Conservation (phyloP, 23 red algal genomes). For the Gracilaria domingensis region DNA sequence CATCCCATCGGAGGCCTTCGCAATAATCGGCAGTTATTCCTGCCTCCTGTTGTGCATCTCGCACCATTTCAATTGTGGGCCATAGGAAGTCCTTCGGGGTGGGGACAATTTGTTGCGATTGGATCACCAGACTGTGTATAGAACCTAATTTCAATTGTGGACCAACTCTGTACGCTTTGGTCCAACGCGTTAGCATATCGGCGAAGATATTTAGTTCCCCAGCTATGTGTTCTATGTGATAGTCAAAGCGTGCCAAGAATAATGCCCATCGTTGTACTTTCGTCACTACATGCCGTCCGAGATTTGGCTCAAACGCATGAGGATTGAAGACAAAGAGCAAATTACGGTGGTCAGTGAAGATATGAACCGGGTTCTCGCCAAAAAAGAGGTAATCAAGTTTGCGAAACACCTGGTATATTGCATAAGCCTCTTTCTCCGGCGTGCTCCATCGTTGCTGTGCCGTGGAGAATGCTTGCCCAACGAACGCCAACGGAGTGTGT, state of each 20-base stretch:
- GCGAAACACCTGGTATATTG: conserved; percentile 29
- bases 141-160: too few species aligned
- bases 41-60: too few species aligned
- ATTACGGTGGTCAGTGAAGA: conserved; percentile 55
- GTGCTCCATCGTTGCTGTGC: conserved; percentile 46
- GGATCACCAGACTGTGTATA: too few species aligned
- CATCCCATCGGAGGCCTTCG: not conserved
- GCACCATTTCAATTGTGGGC: too few species aligned
- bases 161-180: too few species aligned
- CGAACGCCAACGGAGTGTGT: conserved; percentile 9
- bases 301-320: conserved; percentile 14
- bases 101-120: too few species aligned
- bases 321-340: conserved; percentile 20
- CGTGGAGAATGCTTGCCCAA: conserved; percentile 14
- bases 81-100: too few species aligned
- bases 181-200: not conserved
- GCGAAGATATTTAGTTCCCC: conserved; percentile 19
- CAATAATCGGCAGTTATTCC: too few species aligned
- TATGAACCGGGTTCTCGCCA: conserved; percentile 25
- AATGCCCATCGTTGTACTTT: conserved; percentile 53
- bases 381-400: conserved; percentile 49
- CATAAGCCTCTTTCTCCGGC: conserved; percentile 42
- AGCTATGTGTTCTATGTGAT: conserved; percentile 42
- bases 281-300: conserved; percentile 31
- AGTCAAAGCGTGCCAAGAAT: conserved; percentile 41